Evolutionary conservation across 768 basidiomycete species (phyloP), one percentile per base, ranked within the genome.

Genomic region (Chalciporus sphaerocephalus): DNA sequence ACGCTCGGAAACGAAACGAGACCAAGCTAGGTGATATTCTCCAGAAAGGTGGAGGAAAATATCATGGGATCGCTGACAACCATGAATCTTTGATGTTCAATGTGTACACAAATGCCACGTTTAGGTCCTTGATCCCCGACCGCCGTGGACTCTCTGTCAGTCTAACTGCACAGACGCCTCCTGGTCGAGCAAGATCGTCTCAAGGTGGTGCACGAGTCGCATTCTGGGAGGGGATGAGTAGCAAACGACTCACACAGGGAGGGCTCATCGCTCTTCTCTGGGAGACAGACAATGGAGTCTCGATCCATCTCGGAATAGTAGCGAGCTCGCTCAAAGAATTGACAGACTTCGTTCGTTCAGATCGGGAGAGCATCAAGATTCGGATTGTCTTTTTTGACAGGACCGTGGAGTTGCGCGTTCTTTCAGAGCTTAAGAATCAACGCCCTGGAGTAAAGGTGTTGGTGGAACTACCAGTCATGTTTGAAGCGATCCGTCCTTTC

Each of bases 401-500:
- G 2, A 67, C 70, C 8, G 64, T 84, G 1, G 75, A 84, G 54
- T 57, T 84, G 7, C 59, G 66, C 36, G 68, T 73, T 11, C 54
- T 74, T 1, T 72, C 71, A 11, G 68, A 72, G 35, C 48, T 76
- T 39, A 46, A 44, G 46, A 43, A 55, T 57, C 42, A 49, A 1
- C 57, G 68, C 16, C 57, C 58, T 17, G 51, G 27, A 23, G 40
- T 35, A 60, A 68, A 51, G 39, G 41, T 83, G 2, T 64, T 87
- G 18, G 64, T 87, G 12, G 85, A 87, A 48, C 72, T 77, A 0
- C 73, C 77, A 0, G 75, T 87, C 46, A 75, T 87, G 76, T 85
- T 75, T 48, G 85, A 85, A 48, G 69, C 81, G 0, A 74, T 83
- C 25, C 70, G 81, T 6, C 86, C 86, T 0, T 87, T 87, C 66